Conservation (phyloP, 495 filamentous ascomycete species). For the Umbilicaria muhlenbergii region DNA sequence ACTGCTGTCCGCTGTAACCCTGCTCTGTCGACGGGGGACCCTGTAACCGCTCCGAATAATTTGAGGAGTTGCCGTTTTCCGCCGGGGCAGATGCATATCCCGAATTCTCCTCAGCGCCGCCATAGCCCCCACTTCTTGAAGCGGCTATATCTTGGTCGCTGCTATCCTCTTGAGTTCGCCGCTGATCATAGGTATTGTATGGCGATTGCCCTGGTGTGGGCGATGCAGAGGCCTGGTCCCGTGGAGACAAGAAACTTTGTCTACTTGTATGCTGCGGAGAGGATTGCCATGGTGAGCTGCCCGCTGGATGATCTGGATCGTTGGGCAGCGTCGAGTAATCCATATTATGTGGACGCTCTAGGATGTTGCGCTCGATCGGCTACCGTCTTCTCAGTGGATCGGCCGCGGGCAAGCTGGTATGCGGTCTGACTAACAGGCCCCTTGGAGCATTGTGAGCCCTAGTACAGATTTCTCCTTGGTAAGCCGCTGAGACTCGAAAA, state of each 20-base stretch:
- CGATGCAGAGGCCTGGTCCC: conserved; percentile 39
- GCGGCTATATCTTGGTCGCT: conserved; percentile 9
- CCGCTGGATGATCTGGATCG: conserved; percentile 56
- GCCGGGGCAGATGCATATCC: no score
- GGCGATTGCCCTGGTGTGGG: conserved; percentile 25
- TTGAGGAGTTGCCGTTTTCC: no score
- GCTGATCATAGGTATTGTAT: conserved; percentile 20
- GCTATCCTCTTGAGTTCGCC: conserved; percentile 11
- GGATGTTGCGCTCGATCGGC: no score
- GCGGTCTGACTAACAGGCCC: no score
- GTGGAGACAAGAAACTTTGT: conserved; percentile 33
- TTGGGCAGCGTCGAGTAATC: conserved; percentile 68
- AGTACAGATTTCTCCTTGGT: no score
- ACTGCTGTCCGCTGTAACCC: conserved; percentile 18
- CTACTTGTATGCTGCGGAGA: conserved; percentile 43
- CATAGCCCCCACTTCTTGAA: no score
- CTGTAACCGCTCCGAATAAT: conserved; percentile 7
- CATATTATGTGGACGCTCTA: conserved; percentile 30
- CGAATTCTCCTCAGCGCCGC: not conserved
- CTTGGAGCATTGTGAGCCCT: no score
- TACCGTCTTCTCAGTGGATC: no score
- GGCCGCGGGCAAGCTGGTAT: no score
- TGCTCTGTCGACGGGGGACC: conserved; percentile 23
- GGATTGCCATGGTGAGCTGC: conserved; percentile 63
- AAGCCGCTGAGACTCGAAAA: no score